Evolutionary conservation across 441 rosid genomes (phyloP).

Genomic region (Eruca vesicaria): DNA sequence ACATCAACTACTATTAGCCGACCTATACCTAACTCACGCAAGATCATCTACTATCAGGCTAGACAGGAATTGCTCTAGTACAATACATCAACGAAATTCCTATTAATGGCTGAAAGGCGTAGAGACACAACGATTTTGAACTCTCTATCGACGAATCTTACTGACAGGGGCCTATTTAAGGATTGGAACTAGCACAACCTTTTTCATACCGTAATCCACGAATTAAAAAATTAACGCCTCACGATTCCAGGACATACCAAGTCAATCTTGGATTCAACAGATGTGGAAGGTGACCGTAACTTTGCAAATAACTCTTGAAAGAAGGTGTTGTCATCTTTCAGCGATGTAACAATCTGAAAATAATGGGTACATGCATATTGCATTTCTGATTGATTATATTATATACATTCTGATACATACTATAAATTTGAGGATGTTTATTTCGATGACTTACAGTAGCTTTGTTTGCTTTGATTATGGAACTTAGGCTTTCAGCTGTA

Average conservation of each 20-base stretch:
- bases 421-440: background rate
- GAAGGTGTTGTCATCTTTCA: slow-evolving; percentile 81
- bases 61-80: slow-evolving; percentile 3
- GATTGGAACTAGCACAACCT: background rate
- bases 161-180: background rate
- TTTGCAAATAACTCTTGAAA: slow-evolving; percentile 83
- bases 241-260: slow-evolving; percentile 51
- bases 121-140: background rate
- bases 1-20: no score
- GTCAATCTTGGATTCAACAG: slow-evolving; percentile 74
- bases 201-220: slow-evolving; percentile 4
- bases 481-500: slow-evolving; percentile 64
- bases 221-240: background rate
- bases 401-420: background rate
- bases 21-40: no score
- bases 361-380: background rate
- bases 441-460: slow-evolving; percentile 60
- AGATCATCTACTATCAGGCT: slow-evolving; percentile 14
- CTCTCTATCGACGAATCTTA: background rate
- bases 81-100: no score
- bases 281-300: slow-evolving; percentile 59
- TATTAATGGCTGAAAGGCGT: background rate
- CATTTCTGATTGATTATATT: background rate
- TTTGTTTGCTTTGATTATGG: slow-evolving; percentile 75
- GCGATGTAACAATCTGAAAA: slow-evolving; percentile 70